phyloP scores from a whole-genome alignment of 164 flowering plant species.

The Tinospora cordifolia region DNA sequence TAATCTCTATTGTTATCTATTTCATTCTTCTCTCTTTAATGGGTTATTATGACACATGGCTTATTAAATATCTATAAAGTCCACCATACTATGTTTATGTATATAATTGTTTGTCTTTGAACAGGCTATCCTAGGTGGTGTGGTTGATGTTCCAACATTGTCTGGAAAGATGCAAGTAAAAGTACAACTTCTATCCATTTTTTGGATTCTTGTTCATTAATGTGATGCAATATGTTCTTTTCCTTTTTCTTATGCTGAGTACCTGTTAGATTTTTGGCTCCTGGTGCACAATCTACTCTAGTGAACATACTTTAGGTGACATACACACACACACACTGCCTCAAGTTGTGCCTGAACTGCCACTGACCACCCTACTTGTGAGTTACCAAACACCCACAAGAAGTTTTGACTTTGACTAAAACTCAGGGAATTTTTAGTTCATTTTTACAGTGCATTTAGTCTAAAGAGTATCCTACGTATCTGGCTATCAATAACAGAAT shows the following conservation, averaged over 20 bases:
- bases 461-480: no score
- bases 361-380: no score
- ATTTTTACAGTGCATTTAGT: no score
- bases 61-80: background rate
- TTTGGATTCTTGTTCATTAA: background rate
- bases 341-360: no score
- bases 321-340: no score
- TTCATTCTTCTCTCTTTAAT: background rate
- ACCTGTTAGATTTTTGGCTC: no score
- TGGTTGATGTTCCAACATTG: conserved; percentile 75
- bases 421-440: no score
- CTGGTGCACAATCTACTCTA: no score
- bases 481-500: no score
- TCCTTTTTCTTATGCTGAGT: background rate
- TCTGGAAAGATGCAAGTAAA: conserved; percentile 57
- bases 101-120: background rate
- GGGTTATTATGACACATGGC: background rate
- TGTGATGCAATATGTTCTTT: background rate
- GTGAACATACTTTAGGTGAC: no score
- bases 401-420: no score
- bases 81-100: background rate
- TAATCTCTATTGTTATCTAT: background rate
- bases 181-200: conserved; percentile 30
- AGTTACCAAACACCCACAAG: no score
- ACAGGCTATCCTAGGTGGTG: conserved; percentile 93